Conservation (phyloP, 148 eudicot species). For the Cornus suecica region DNA sequence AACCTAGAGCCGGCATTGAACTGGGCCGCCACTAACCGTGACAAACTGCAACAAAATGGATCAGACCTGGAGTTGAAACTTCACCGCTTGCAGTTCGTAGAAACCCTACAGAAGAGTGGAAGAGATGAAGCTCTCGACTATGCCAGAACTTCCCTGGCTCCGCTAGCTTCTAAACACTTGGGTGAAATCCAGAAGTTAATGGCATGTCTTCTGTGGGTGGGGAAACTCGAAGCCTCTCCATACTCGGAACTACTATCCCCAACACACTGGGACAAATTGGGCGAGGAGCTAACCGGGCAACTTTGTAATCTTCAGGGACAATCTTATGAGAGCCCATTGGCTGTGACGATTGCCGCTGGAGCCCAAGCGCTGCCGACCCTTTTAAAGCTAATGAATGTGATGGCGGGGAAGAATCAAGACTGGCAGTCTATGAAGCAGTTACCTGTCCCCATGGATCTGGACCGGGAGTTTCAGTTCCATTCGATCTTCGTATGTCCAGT, state of each 20-base stretch:
- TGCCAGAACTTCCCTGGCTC: slow-evolving; percentile 52
- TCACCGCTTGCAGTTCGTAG: slow-evolving; percentile 62
- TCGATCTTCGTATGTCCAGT: slow-evolving; percentile 87
- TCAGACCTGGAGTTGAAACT: slow-evolving; percentile 76
- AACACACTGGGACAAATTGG: slow-evolving; percentile 52
- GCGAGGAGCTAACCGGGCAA: slow-evolving; percentile 55
- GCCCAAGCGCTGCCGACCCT: slow-evolving; percentile 84
- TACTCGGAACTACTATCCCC: slow-evolving; percentile 61
- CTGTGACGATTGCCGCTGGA: slow-evolving; percentile 72
- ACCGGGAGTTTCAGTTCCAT: slow-evolving; percentile 71
- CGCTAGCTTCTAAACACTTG: slow-evolving; percentile 45
- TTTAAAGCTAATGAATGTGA: slow-evolving; percentile 81
- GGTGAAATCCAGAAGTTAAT: slow-evolving; percentile 67
- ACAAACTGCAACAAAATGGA: slow-evolving; percentile 54
- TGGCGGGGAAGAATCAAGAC: slow-evolving; percentile 73
- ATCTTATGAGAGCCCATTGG: slow-evolving; percentile 67
- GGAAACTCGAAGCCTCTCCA: slow-evolving; percentile 71
- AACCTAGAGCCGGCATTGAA: slow-evolving; percentile 67
- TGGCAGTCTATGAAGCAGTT: slow-evolving; percentile 88
- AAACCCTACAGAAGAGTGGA: slow-evolving; percentile 53
- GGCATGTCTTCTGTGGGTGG: slow-evolving; percentile 70
- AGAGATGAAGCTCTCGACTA: slow-evolving; percentile 64
- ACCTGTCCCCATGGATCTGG: slow-evolving; percentile 78
- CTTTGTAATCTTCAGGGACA: slow-evolving; percentile 71
- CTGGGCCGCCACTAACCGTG: slow-evolving; percentile 58